These are phyloP conservation scores for Plasmodium ovale DNA, from an alignment of 169 alveolate genomes.

Conservation along the genomic window DNA sequence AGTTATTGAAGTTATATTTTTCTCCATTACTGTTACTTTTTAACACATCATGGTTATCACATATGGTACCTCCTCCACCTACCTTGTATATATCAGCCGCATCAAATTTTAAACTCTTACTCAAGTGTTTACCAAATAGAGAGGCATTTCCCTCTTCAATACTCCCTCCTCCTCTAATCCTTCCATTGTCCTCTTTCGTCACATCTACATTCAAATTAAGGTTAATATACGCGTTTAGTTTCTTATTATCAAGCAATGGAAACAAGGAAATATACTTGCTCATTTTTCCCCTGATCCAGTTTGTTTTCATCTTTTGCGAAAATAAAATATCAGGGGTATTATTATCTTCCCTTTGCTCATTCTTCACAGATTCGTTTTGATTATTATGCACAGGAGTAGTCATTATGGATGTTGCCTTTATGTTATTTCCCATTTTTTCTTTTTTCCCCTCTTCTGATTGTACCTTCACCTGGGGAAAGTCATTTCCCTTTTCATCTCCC, in stretches of 20 bases:
- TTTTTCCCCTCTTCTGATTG: neutral
- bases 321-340: no score
- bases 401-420: neutral
- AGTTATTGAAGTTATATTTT: neutral
- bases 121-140: slow-evolving; percentile 28
- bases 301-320: slow-evolving; percentile 12
- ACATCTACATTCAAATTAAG: slow-evolving; percentile 44
- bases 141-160: neutral
- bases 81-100: neutral
- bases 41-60: slow-evolving; percentile 17
- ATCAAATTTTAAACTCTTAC: slow-evolving; percentile 17
- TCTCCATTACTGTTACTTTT: neutral
- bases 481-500: neutral
- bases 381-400: neutral
- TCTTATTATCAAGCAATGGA: slow-evolving; percentile 46
- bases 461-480: neutral
- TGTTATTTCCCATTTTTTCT: neutral
- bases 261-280: slow-evolving; percentile 1
- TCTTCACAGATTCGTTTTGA: neutral
- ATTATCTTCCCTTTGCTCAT: neutral
- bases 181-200: neutral
- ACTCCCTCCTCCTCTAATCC: neutral
- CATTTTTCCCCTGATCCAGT: neutral
- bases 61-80: neutral
- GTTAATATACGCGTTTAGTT: slow-evolving; percentile 14